Evolutionary conservation across 2,329 filamentous ascomycete genomes (phyloP).

Genomic region (Amesomyces nigricolor): DNA sequence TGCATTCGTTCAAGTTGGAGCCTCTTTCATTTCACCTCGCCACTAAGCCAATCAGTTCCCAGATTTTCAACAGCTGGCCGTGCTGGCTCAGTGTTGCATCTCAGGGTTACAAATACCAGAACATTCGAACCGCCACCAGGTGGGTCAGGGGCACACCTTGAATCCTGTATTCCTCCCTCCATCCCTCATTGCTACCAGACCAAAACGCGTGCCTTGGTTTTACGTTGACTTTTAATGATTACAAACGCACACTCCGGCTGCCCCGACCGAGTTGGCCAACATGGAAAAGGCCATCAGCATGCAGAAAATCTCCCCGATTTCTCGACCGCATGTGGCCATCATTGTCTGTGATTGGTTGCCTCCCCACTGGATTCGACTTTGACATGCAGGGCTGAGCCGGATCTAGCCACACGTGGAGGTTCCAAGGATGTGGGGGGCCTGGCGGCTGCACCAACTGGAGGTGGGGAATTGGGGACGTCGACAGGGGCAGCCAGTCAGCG

Average conservation of each 20-base stretch:
- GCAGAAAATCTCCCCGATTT: too few species aligned
- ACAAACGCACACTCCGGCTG: too few species aligned
- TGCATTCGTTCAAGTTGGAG: too few species aligned
- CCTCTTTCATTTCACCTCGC: too few species aligned
- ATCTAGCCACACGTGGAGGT: background rate
- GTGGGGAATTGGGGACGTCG: conserved; percentile 3
- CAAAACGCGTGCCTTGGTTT: background rate
- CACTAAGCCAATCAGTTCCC: background rate
- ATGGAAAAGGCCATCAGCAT: too few species aligned
- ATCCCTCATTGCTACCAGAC: background rate
- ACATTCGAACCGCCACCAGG: background rate
- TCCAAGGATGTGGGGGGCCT: background rate
- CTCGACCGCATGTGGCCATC: background rate
- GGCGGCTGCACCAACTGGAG: conserved; percentile 12
- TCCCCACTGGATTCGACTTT: conserved; percentile 4
- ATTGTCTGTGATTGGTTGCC: conserved; percentile 18
- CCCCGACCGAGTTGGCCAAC: too few species aligned
- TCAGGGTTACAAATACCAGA: background rate
- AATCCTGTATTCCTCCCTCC: too few species aligned
- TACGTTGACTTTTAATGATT: background rate
- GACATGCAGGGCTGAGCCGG: conserved; percentile 17
- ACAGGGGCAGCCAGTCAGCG: conserved; percentile 18
- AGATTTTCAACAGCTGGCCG: background rate
- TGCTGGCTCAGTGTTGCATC: background rate
- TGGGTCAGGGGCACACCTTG: background rate